phyloP scores from a whole-genome alignment of 176 grass and related monocot species.

The Elaeis guineensis region DNA sequence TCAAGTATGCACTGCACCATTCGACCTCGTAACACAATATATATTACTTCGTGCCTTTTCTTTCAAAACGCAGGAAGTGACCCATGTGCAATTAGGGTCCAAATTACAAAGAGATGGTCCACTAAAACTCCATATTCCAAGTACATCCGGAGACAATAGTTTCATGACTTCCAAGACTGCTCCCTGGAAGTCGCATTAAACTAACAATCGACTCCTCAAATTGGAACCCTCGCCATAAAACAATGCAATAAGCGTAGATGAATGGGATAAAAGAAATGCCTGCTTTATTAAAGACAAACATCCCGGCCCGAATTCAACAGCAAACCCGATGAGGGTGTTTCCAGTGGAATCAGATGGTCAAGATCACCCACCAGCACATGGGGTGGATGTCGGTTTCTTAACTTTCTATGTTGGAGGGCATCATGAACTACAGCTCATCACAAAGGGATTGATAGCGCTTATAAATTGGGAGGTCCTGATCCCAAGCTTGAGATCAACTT shows the following conservation, averaged over 20 bases:
- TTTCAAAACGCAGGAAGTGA: constrained; percentile 26
- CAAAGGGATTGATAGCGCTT: constrained; percentile 63
- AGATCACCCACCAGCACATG: constrained; percentile 11
- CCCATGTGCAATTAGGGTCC: constrained; percentile 32
- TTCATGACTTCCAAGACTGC: constrained; percentile 56
- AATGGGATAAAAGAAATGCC: constrained; percentile 23
- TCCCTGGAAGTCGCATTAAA: constrained; percentile 35
- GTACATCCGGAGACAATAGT: constrained; percentile 14
- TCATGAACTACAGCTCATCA: constrained; percentile 79
- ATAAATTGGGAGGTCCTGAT: constrained; percentile 72
- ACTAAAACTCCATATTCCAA: too few species aligned
- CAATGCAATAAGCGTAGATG: constrained; percentile 20
- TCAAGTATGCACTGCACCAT: neutral
- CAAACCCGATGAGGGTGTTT: constrained; percentile 28
- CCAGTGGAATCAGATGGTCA: constrained; percentile 17
- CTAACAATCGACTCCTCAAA: constrained; percentile 9
- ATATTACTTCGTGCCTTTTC: neutral
- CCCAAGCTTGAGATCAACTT: constrained; percentile 91
- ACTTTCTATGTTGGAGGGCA: neutral
- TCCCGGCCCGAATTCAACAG: constrained; percentile 44
- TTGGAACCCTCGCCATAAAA: constrained; percentile 12
- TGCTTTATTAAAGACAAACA: constrained; percentile 72
- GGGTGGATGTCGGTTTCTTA: neutral
- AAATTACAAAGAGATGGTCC: constrained; percentile 12
- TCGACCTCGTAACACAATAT: too few species aligned